phyloP scores from a whole-genome alignment of 2,329 filamentous ascomycete species.

The Chaetomiaceae sp. region DNA sequence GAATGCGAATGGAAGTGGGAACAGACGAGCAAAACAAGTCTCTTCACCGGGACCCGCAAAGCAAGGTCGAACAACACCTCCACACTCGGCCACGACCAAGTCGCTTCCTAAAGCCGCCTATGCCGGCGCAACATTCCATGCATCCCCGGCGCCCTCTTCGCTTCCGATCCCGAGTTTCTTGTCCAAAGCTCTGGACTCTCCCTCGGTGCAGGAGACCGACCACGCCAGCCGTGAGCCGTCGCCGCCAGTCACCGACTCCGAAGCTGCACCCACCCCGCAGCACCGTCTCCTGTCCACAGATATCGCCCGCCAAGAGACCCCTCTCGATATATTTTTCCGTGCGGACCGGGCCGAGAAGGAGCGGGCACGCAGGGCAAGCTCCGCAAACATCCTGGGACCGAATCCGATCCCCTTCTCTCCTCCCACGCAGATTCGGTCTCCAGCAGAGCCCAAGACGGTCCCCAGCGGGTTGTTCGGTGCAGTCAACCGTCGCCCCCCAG shows the following conservation, averaged over 20 bases:
- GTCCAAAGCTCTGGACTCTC: conserved; percentile 68
- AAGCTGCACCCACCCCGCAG: conserved; percentile 46
- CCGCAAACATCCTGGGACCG: conserved; percentile 40
- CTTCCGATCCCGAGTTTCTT: conserved; percentile 86
- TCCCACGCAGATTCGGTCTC: conserved; percentile 34
- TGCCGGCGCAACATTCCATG: conserved; percentile 90
- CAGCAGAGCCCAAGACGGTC: conserved; percentile 30
- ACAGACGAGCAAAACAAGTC: conserved; percentile 32
- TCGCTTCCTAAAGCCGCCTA: conserved; percentile 59
- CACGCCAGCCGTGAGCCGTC: conserved; percentile 44
- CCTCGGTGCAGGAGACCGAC: conserved; percentile 41
- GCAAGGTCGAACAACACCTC: conserved; percentile 42
- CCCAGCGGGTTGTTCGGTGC: conserved; percentile 34
- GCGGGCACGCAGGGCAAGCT: conserved; percentile 51
- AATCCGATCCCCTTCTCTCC: conserved; percentile 48
- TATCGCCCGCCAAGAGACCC: conserved; percentile 57
- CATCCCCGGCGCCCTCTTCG: conserved; percentile 85
- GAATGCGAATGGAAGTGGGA: conserved; percentile 8
- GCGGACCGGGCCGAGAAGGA: conserved; percentile 77
- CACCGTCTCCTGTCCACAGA: conserved; percentile 32
- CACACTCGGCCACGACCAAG: conserved; percentile 42
- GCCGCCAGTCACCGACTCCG: conserved; percentile 49
- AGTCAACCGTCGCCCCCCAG: conserved; percentile 36
- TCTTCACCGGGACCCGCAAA: conserved; percentile 41
- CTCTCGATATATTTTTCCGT: conserved; percentile 85